These are phyloP conservation scores for Colletotrichum incanum DNA, from an alignment of 2,329 filamentous ascomycete genomes.

Conservation along the genomic window DNA sequence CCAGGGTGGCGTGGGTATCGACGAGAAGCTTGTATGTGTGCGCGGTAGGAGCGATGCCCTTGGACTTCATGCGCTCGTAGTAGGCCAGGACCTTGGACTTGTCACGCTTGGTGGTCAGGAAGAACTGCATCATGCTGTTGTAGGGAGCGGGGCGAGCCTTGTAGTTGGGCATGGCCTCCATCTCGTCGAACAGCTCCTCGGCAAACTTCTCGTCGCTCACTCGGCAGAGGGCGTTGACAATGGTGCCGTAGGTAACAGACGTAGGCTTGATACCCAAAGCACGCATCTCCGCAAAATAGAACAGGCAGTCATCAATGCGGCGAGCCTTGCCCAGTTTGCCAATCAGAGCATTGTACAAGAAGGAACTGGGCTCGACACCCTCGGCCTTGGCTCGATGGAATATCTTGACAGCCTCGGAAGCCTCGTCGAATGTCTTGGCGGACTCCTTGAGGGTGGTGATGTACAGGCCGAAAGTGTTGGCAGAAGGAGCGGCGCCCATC, in stretches of 20 bases:
- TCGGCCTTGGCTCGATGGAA: slow-evolving; percentile 95
- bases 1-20: slow-evolving; percentile 93
- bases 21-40: slow-evolving; percentile 99
- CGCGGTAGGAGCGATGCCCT: slow-evolving; percentile 89
- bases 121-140: slow-evolving; percentile 99
- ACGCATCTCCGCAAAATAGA: slow-evolving; percentile 99
- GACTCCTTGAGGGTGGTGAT: slow-evolving; percentile 99
- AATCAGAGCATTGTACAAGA: slow-evolving; percentile 98
- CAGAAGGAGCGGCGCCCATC: slow-evolving; percentile 92
- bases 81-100: slow-evolving; percentile 94
- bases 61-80: slow-evolving; percentile 93
- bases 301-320: slow-evolving; percentile 97
- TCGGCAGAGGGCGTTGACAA: slow-evolving; percentile 97
- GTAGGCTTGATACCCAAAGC: slow-evolving; percentile 93
- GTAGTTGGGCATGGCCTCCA: slow-evolving; percentile 99
- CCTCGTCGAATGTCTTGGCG: slow-evolving; percentile 97
- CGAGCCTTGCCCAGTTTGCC: slow-evolving; percentile 98
- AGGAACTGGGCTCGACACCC: slow-evolving; percentile 95
- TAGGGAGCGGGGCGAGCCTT: slow-evolving; percentile 97
- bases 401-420: slow-evolving; percentile 96
- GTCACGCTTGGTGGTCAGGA: slow-evolving; percentile 97
- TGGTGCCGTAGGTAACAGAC: slow-evolving; percentile 97
- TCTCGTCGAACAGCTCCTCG: slow-evolving; percentile 98
- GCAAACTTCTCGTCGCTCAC: slow-evolving; percentile 98
- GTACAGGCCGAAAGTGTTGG: slow-evolving; percentile 98